Percentiles rank a stretch among this genome's conserved stretches.
Conservation (phyloP, 257 asterid genomes). For the Nicotiana undulata region DNA sequence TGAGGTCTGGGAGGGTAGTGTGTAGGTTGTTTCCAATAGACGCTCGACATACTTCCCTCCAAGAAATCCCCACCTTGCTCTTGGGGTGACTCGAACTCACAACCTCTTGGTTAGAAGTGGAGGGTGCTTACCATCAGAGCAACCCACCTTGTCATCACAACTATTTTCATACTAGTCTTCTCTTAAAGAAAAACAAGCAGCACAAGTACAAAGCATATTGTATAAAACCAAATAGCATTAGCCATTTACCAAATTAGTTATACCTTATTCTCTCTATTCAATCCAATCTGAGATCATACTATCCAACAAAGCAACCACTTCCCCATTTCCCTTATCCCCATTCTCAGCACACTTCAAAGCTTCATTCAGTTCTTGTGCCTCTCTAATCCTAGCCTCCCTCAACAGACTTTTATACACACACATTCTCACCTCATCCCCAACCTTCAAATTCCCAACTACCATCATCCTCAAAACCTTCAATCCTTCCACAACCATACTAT, state of each 20-base stretch:
- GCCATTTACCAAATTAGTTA: background rate
- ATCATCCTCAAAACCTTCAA: constrained; percentile 43
- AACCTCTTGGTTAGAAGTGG: too few species aligned
- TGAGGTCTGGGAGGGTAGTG: too few species aligned
- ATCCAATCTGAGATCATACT: constrained; percentile 39
- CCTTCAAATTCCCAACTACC: constrained; percentile 27
- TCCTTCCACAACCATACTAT: constrained; percentile 35
- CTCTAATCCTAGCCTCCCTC: constrained; percentile 61
- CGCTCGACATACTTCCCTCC: too few species aligned
- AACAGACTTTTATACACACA: constrained; percentile 36
- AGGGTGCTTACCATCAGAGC: too few species aligned
- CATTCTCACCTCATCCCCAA: constrained; percentile 25
- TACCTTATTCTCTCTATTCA: constrained; percentile 18
- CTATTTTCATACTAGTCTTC: background rate
- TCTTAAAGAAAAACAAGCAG: background rate
- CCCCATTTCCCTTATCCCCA: constrained; percentile 21
- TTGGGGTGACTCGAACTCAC: too few species aligned
- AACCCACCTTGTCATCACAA: too few species aligned
- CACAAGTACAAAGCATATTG: background rate
- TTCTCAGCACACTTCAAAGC: constrained; percentile 18
- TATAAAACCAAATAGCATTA: background rate
- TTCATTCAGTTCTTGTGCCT: constrained; percentile 35
- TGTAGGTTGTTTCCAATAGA: too few species aligned
- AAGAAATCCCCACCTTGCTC: too few species aligned
- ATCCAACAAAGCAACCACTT: constrained; percentile 33